Evolutionary conservation across 202 grass and related monocot genomes (phyloP).

Genomic region (Zizania palustris): DNA sequence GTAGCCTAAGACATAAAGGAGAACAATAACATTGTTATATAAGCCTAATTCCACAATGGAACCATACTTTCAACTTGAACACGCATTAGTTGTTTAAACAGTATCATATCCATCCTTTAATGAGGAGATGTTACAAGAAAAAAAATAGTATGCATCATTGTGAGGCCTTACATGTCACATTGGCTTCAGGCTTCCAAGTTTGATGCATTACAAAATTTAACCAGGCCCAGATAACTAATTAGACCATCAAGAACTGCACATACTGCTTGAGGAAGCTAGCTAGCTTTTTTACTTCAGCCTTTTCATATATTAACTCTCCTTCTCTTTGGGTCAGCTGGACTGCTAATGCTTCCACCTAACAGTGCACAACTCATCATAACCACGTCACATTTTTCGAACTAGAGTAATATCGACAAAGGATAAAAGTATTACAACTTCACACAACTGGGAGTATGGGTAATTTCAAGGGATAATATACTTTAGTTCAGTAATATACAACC

Average conservation of each 20-base stretch:
- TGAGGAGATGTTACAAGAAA: conserved; percentile 2
- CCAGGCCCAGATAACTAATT: conserved; percentile 28
- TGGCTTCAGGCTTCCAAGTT: neutral
- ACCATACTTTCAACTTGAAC: neutral
- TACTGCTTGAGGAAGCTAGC: conserved; percentile 90
- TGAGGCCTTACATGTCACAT: conserved; percentile 11
- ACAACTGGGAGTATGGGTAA: neutral
- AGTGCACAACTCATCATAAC: conserved; percentile 37
- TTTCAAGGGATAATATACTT: neutral
- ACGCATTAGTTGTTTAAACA: neutral
- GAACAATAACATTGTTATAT: conserved; percentile 20
- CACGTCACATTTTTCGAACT: conserved; percentile 10
- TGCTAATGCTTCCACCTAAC: conserved; percentile 89
- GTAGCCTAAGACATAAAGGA: conserved; percentile 64
- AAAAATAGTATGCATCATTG: conserved; percentile 8
- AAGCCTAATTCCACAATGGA: neutral
- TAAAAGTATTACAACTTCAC: conserved; percentile 12
- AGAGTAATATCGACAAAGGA: conserved; percentile 10
- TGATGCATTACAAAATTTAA: neutral
- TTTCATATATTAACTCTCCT: conserved; percentile 96
- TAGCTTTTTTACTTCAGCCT: conserved; percentile 90
- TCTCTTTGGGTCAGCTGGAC: conserved; percentile 96
- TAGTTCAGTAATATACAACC: conserved; percentile 7
- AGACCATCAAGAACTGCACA: conserved; percentile 30
- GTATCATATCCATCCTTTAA: conserved; percentile 1